Conservation (phyloP, 2,329 filamentous ascomycete species). For the Chaetoscypha palmicola region DNA sequence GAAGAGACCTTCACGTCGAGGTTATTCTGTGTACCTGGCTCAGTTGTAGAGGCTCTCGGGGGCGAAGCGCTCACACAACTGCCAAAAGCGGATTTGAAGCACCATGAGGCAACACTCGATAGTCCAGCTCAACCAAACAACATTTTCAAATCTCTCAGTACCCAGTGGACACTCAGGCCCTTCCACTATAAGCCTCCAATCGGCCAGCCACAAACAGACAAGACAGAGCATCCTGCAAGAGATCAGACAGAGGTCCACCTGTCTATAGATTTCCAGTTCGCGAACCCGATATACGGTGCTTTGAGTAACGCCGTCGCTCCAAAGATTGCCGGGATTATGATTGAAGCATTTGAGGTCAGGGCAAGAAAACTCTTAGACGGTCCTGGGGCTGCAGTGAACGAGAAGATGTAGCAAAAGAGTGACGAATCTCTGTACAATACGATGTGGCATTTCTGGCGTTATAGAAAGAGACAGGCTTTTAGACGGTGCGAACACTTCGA, state of each 20-base stretch:
- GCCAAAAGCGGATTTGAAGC: slow-evolving; percentile 31
- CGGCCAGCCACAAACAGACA: slow-evolving; percentile 28
- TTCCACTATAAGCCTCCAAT: slow-evolving; percentile 40
- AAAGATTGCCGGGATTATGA: slow-evolving; percentile 80
- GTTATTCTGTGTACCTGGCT: slow-evolving; percentile 67
- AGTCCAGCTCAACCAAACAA: slow-evolving; percentile 36
- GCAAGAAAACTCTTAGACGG: slow-evolving; percentile 52
- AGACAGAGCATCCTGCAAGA: slow-evolving; percentile 23
- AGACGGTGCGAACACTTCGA: too few relatives aligned
- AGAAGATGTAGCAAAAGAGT: neutral
- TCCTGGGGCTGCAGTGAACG: slow-evolving; percentile 12
- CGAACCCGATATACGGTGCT: slow-evolving; percentile 79
- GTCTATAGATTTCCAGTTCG: slow-evolving; percentile 73
- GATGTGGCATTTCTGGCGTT: too few relatives aligned
- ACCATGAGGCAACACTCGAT: slow-evolving; percentile 35
- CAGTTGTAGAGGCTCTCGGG: slow-evolving; percentile 70
- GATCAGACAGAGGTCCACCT: slow-evolving; percentile 67
- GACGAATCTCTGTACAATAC: too few relatives aligned
- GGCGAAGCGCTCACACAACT: slow-evolving; percentile 47
- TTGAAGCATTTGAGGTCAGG: slow-evolving; percentile 83
- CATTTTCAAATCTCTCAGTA: slow-evolving; percentile 63
- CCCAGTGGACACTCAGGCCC: slow-evolving; percentile 58
- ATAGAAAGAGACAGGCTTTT: too few relatives aligned
- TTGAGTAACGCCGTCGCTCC: slow-evolving; percentile 76
- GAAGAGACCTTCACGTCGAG: slow-evolving; percentile 77